Percentiles rank a stretch among this genome's conserved stretches.
Evolutionary conservation across 495 filamentous ascomycete species (phyloP).

Genomic region (Aspergillus mulundensis): DNA sequence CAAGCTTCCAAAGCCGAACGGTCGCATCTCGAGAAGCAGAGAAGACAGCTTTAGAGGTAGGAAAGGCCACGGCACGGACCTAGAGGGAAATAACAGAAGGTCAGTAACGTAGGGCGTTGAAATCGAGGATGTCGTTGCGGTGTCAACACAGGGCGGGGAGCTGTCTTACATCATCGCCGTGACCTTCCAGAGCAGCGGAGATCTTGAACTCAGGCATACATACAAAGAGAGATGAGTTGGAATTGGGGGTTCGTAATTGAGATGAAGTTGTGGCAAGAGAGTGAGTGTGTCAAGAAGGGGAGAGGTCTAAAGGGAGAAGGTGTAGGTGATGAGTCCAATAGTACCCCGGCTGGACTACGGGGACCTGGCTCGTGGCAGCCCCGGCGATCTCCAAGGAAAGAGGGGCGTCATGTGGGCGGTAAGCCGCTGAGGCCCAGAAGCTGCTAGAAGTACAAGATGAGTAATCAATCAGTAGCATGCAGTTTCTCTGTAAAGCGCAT

Average conservation of each 20-base stretch:
- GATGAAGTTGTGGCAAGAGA: background rate
- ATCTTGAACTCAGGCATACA: slow-evolving; percentile 72
- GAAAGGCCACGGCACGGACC: slow-evolving; percentile 87
- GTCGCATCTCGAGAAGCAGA: slow-evolving; percentile 90
- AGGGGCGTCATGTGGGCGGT: slow-evolving; percentile 19
- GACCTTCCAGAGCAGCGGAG: slow-evolving; percentile 73
- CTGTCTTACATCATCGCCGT: slow-evolving; percentile 74
- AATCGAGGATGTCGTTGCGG: slow-evolving; percentile 1
- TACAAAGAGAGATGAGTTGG: slow-evolving; percentile 16
- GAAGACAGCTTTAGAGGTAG: slow-evolving; percentile 63
- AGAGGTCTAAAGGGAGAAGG: background rate
- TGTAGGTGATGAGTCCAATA: background rate
- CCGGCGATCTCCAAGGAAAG: slow-evolving; percentile 1
- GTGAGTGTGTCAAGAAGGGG: background rate
- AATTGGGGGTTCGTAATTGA: background rate
- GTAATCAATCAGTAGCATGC: background rate
- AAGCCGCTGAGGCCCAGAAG: slow-evolving; percentile 9
- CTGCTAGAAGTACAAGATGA: slow-evolving; percentile 17
- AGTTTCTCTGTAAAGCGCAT: background rate
- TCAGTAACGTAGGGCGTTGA: slow-evolving; percentile 1
- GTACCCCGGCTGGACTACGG: background rate
- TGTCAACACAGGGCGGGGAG: slow-evolving; percentile 15
- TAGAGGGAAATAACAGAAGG: slow-evolving; percentile 28
- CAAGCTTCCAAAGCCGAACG: slow-evolving; percentile 78
- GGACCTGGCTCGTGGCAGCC: slow-evolving; percentile 5